Evolutionary conservation across 2,329 filamentous ascomycete species (phyloP).

Genomic region (Talaromyces sp.): DNA sequence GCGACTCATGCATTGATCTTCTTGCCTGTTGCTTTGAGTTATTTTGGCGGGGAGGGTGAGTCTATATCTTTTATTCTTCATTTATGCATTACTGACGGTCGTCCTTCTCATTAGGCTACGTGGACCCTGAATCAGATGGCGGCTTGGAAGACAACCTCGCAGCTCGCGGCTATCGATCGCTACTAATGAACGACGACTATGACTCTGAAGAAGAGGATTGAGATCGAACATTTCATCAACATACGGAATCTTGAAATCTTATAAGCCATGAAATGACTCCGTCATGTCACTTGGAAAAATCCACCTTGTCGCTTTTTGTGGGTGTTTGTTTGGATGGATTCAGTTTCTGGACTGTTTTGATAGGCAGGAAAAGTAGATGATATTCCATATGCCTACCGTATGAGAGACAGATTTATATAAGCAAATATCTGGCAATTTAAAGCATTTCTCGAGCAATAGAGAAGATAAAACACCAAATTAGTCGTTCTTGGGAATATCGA

Average conservation of each 20-base stretch:
- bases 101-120: constrained; percentile 59
- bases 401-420: not conserved
- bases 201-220: constrained; percentile 56
- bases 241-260: not conserved
- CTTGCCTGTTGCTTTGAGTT: constrained; percentile 80
- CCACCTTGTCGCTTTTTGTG: not conserved
- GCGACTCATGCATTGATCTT: constrained; percentile 86
- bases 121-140: constrained; percentile 81
- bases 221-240: not conserved
- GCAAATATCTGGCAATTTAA: not conserved
- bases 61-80: not conserved
- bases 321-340: not conserved
- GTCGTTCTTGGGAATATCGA: too few relatives aligned
- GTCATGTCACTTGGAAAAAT: not conserved
- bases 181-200: constrained; percentile 74
- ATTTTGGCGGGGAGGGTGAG: constrained; percentile 74
- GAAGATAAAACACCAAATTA: not conserved
- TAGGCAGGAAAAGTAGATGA: not conserved
- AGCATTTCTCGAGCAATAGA: not conserved
- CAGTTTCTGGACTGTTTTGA: not conserved
- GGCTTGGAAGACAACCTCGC: constrained; percentile 87
- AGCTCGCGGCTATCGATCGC: constrained; percentile 70
- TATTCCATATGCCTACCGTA: not conserved
- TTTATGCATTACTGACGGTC: not conserved
- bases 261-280: not conserved